These are phyloP conservation scores for Cladobotryum mycophilum DNA, from an alignment of 2,329 filamentous ascomycete species.

Conservation along the genomic window DNA sequence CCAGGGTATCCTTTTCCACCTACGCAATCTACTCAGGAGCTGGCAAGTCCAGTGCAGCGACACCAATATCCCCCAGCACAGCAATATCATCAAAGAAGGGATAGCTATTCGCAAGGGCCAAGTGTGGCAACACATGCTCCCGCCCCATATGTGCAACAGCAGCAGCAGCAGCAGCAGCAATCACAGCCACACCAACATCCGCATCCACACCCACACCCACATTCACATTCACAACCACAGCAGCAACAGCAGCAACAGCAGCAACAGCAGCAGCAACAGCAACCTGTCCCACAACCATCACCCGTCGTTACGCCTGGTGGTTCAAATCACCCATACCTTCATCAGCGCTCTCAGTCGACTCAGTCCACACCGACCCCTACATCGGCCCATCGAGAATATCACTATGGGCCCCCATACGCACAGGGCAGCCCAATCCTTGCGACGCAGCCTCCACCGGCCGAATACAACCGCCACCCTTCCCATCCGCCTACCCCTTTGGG, in stretches of 20 bases:
- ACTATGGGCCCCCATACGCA: slow-evolving; percentile 43
- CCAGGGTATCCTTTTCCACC: slow-evolving; percentile 49
- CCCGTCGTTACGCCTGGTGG: slow-evolving; percentile 40
- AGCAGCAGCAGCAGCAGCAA: neutral
- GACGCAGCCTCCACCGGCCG: slow-evolving; percentile 36
- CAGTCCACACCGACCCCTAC: slow-evolving; percentile 57
- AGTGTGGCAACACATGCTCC: slow-evolving; percentile 25
- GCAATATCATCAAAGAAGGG: slow-evolving; percentile 37
- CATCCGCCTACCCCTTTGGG: slow-evolving; percentile 50
- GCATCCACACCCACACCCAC: neutral
- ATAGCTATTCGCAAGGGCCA: slow-evolving; percentile 41
- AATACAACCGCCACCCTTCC: slow-evolving; percentile 43
- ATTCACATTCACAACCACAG: no score
- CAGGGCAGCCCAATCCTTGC: slow-evolving; percentile 48
- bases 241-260: slow-evolving; percentile 19
- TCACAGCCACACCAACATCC: neutral
- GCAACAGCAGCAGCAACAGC: slow-evolving; percentile 23
- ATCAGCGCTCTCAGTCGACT: slow-evolving; percentile 50
- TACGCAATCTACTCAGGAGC: slow-evolving; percentile 34
- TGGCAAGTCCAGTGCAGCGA: slow-evolving; percentile 45
- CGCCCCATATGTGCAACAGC: slow-evolving; percentile 31
- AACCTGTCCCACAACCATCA: slow-evolving; percentile 42
- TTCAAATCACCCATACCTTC: slow-evolving; percentile 31
- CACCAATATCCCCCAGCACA: slow-evolving; percentile 44
- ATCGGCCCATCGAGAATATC: slow-evolving; percentile 53